Conservation (phyloP, 495 filamentous ascomycete genomes). For the Chaetomium cochliodes region DNA sequence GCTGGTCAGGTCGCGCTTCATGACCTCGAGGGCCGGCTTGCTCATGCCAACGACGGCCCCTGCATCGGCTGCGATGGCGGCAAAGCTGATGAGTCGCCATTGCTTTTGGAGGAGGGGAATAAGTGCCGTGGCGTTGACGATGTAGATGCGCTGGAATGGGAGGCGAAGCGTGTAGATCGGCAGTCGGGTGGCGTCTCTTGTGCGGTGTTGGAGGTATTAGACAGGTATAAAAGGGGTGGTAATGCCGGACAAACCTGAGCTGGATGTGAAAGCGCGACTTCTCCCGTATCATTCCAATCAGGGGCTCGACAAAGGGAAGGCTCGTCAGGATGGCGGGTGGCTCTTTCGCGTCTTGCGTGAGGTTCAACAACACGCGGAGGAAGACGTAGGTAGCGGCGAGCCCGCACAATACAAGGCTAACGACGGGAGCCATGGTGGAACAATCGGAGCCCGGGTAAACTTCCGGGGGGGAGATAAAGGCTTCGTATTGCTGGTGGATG, state of each 20-base stretch:
- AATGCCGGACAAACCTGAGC: slow-evolving; percentile 15
- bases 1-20: slow-evolving; percentile 17
- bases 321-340: slow-evolving; percentile 26
- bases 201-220: not conserved
- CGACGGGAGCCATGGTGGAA: slow-evolving; percentile 14
- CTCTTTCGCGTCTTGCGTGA: slow-evolving; percentile 31
- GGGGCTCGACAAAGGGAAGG: slow-evolving; percentile 31
- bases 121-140: slow-evolving; percentile 28
- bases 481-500: not conserved
- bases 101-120: slow-evolving; percentile 28
- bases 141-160: slow-evolving; percentile 28
- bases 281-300: slow-evolving; percentile 29
- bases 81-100: slow-evolving; percentile 25
- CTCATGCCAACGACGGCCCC: slow-evolving; percentile 23
- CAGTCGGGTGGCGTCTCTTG: slow-evolving; percentile 26
- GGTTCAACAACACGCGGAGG: slow-evolving; percentile 24
- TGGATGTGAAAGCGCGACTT: slow-evolving; percentile 27
- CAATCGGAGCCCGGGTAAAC: not conserved
- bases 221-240: not conserved
- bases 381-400: slow-evolving; percentile 30
- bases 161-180: slow-evolving; percentile 37
- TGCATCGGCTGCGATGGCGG: slow-evolving; percentile 6
- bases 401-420: slow-evolving; percentile 19
- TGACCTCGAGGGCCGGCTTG: slow-evolving; percentile 21
- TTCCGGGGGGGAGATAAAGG: not conserved